Conservation (phyloP, 2,329 filamentous ascomycete species). For the Paramyrothecium sp. region DNA sequence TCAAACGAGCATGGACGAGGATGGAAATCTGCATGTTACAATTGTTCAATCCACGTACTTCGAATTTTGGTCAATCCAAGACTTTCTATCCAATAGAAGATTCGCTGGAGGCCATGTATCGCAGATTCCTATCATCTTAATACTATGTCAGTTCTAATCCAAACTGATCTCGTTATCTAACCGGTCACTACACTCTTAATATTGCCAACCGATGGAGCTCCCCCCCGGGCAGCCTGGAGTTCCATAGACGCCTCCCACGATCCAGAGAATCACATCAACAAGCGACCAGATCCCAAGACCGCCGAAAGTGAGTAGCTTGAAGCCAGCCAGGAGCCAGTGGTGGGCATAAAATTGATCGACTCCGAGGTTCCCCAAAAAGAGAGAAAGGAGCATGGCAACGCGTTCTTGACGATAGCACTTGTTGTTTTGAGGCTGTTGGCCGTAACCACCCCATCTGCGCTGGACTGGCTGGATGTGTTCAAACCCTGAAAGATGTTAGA, state of each 20-base stretch:
- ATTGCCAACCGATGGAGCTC: conserved; percentile 9
- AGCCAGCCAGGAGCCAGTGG: conserved; percentile 13
- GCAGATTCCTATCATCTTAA: not conserved
- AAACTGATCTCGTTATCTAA: not conserved
- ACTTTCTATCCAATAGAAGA: not conserved
- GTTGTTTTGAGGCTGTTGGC: conserved; percentile 9
- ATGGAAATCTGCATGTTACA: not conserved
- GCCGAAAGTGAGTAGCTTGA: conserved; percentile 16
- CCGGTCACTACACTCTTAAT: conserved; percentile 1
- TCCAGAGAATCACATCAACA: conserved; percentile 18
- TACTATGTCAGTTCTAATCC: not conserved
- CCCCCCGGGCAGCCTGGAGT: conserved; percentile 17
- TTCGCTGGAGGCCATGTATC: not conserved
- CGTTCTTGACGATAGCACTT: conserved; percentile 18
- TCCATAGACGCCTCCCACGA: conserved; percentile 17
- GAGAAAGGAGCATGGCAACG: conserved; percentile 14
- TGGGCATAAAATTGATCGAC: conserved; percentile 17
- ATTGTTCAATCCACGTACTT: not conserved
- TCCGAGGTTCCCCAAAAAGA: conserved; percentile 10
- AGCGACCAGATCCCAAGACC: conserved; percentile 13
- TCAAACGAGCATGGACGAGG: not conserved
- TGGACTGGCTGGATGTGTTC: not conserved
- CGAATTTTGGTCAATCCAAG: not conserved
- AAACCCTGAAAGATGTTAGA: not conserved
- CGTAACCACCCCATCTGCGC: conserved; percentile 13